phyloP scores from a whole-genome alignment of 2,329 filamentous ascomycete genomes.

The Basipetospora chlamydospora region DNA sequence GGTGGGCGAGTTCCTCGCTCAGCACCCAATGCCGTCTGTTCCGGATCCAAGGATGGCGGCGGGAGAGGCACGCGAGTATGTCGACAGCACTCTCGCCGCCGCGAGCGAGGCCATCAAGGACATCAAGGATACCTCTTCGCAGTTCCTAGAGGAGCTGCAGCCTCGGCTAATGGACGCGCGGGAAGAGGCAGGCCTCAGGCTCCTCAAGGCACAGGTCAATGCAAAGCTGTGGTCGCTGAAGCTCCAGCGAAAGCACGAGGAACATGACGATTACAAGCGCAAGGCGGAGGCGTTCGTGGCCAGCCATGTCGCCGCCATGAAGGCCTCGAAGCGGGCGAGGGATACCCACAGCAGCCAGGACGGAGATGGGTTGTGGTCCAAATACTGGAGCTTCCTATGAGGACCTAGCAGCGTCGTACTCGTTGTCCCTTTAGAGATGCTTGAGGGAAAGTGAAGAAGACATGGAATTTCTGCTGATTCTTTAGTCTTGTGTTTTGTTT shows the following conservation, averaged over 20 bases:
- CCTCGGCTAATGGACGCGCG: too few species aligned
- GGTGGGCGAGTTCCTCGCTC: too few species aligned
- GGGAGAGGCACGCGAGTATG: background rate
- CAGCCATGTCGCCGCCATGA: too few species aligned
- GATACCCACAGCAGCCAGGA: slow-evolving; percentile 11
- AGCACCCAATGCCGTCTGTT: background rate
- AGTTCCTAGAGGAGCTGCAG: too few species aligned
- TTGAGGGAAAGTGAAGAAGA: too few species aligned
- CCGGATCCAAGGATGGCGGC: too few species aligned
- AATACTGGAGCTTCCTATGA: slow-evolving; percentile 14
- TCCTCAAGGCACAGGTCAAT: slow-evolving; percentile 39
- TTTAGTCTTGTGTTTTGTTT: background rate
- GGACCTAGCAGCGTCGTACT: too few species aligned
- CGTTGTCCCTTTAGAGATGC: too few species aligned
- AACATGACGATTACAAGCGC: slow-evolving; percentile 28
- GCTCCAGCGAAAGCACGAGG: slow-evolving; percentile 31
- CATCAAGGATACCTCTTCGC: background rate
- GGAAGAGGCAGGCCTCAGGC: slow-evolving; percentile 25
- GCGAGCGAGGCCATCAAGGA: background rate
- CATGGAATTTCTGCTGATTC: background rate
- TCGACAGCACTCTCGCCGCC: background rate
- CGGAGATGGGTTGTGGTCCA: slow-evolving; percentile 10
- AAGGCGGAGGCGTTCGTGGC: slow-evolving; percentile 31
- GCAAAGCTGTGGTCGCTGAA: slow-evolving; percentile 44
- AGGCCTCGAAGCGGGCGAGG: slow-evolving; percentile 17